Percentiles rank a stretch among this genome's conserved stretches.
phyloP scores from a whole-genome alignment of 2,329 filamentous ascomycete genomes.

The Epichloe baconii region DNA sequence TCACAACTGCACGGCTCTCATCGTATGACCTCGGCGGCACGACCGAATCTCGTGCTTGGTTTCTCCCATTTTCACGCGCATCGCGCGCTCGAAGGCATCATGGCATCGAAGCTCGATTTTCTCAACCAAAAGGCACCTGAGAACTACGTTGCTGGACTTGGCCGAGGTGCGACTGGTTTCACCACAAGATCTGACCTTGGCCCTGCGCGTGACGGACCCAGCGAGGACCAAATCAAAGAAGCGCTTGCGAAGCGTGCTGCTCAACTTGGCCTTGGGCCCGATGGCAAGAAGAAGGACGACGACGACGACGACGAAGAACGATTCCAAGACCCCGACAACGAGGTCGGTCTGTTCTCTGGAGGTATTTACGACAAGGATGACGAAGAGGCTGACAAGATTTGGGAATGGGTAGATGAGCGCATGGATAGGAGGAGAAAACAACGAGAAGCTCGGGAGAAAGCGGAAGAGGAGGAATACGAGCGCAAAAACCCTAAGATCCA shows the following conservation, averaged over 20 bases:
- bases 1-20: background rate
- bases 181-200: constrained; percentile 94
- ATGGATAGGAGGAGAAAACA: constrained; percentile 84
- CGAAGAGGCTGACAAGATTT: constrained; percentile 93
- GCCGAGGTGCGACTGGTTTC: constrained; percentile 94
- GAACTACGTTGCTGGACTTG: constrained; percentile 90
- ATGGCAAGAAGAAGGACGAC: constrained; percentile 60
- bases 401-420: constrained; percentile 88
- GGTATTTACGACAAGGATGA: constrained; percentile 96
- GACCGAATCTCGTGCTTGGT: background rate
- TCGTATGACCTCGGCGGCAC: background rate
- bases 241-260: constrained; percentile 88
- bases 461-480: constrained; percentile 91
- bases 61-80: background rate
- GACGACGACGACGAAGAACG: constrained; percentile 65
- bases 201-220: constrained; percentile 86
- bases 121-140: constrained; percentile 73
- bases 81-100: constrained; percentile 9
- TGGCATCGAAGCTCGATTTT: constrained; percentile 61
- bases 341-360: constrained; percentile 87
- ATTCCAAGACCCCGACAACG: constrained; percentile 94
- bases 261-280: constrained; percentile 57
- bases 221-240: constrained; percentile 96
- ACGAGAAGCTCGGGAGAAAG: constrained; percentile 88
- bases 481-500: constrained; percentile 98